Evolutionary conservation across 495 filamentous ascomycete genomes (phyloP).

Genomic region (Hypoxylon crocopeplum): DNA sequence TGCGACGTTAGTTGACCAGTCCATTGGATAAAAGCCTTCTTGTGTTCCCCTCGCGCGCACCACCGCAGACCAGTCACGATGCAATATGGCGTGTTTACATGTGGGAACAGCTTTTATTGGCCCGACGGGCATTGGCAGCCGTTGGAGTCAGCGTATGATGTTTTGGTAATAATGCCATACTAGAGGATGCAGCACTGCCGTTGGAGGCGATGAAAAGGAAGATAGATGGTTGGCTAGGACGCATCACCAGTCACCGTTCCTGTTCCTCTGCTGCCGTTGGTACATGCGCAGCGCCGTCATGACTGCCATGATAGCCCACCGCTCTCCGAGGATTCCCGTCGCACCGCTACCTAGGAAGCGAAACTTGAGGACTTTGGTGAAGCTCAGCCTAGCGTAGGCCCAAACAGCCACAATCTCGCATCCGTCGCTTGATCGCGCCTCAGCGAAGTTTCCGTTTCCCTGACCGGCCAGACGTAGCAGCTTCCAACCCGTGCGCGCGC

Average conservation of each 20-base stretch:
- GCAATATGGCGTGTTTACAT: no score
- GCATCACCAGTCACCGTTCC: constrained; percentile 6
- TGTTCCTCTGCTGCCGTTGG: constrained; percentile 21
- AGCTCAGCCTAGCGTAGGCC: constrained; percentile 8
- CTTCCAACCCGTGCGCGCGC: constrained; percentile 24
- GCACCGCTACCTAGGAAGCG: constrained; percentile 28
- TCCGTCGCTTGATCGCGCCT: constrained; percentile 8
- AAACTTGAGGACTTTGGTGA: constrained; percentile 30
- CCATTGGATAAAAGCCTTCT: no score
- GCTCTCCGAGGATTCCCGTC: constrained; percentile 19
- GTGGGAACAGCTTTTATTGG: no score
- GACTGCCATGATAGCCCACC: constrained; percentile 35
- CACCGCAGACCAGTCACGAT: no score
- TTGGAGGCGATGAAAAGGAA: neutral
- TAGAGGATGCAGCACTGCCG: no score
- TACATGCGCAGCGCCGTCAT: constrained; percentile 32
- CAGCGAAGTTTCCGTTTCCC: neutral
- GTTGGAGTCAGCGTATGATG: no score
- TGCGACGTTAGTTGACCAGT: no score
- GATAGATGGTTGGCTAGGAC: neutral
- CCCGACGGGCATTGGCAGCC: no score
- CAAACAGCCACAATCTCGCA: constrained; percentile 30
- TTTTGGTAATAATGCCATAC: no score
- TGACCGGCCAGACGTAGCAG: constrained; percentile 20
- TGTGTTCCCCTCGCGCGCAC: no score